Percentiles rank a stretch among this genome's conserved stretches.
Conservation (phyloP, 352 stramenopile genomes). For the Phytopythium delawarense region DNA sequence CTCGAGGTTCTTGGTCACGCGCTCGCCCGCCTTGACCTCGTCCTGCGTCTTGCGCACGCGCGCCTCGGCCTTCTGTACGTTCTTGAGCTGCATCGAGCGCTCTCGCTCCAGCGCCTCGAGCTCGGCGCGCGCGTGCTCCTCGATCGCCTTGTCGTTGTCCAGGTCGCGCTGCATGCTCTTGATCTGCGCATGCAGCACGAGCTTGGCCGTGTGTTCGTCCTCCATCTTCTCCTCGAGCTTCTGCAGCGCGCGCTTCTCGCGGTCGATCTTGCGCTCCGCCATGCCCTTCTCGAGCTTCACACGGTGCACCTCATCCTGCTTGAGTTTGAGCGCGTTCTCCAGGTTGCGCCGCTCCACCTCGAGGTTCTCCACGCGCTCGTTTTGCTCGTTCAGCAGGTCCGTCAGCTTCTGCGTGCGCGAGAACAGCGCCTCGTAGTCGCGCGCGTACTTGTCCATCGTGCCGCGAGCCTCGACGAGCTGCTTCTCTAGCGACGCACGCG, state of each 20-base stretch:
- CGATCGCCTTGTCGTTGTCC: conserved; percentile 73
- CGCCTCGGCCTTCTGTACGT: conserved; percentile 77
- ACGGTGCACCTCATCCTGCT: conserved; percentile 79
- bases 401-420: conserved; percentile 89
- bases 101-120: conserved; percentile 86
- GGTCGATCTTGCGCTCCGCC: conserved; percentile 88
- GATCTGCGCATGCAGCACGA: conserved; percentile 79
- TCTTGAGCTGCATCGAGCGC: conserved; percentile 81
- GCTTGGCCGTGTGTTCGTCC: conserved; percentile 81
- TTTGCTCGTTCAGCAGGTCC: conserved; percentile 92
- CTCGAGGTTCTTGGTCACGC: conserved; percentile 84
- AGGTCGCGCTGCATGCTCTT: conserved; percentile 81
- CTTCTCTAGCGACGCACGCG: conserved; percentile 85
- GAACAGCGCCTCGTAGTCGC: conserved; percentile 92
- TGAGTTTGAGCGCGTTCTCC: conserved; percentile 84
- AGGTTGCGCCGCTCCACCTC: conserved; percentile 77
- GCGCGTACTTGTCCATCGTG: conserved; percentile 93
- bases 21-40: conserved; percentile 91
- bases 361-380: conserved; percentile 80
- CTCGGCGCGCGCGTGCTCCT: conserved; percentile 68
- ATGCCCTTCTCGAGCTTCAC: conserved; percentile 87
- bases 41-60: conserved; percentile 86
- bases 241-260: conserved; percentile 80
- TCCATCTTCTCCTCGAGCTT: conserved; percentile 91
- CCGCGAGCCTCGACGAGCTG: conserved; percentile 62